Evolutionary conservation across 208 protist genomes (phyloP).

Genomic region (Dictyostelium gargantuum): DNA sequence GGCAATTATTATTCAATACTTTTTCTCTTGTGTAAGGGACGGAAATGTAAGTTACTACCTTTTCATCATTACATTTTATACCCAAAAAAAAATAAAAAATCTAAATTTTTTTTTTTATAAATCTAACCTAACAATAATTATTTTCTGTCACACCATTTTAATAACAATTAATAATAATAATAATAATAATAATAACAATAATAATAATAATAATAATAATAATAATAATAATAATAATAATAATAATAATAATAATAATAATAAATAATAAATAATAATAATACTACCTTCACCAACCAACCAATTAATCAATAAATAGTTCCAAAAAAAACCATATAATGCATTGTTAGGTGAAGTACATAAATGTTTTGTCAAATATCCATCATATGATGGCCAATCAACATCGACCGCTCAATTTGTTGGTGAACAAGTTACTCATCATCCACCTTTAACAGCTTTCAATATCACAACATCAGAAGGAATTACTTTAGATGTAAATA

Average conservation of each 20-base stretch:
- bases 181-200: background rate
- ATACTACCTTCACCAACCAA: too few species aligned
- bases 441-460: slow-evolving; percentile 53
- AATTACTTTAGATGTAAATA: slow-evolving; percentile 35
- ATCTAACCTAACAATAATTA: background rate
- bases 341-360: slow-evolving; percentile 55
- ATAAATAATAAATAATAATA: too few species aligned
- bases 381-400: background rate
- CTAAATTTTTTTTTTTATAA: background rate
- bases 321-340: slow-evolving; percentile 65
- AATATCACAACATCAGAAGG: slow-evolving; percentile 13
- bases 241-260: background rate
- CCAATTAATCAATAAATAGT: background rate
- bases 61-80: background rate
- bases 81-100: background rate
- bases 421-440: slow-evolving; percentile 56
- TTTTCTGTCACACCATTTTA: background rate
- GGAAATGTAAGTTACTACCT: slow-evolving; percentile 35
- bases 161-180: background rate
- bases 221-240: background rate
- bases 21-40: slow-evolving; percentile 53
- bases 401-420: slow-evolving; percentile 24
- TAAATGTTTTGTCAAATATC: slow-evolving; percentile 60
- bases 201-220: background rate
- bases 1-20: slow-evolving; percentile 63